These are phyloP conservation scores for Neolentinus lepideus DNA, from an alignment of 1,284 basidiomycete genomes.

Conservation along the genomic window DNA sequence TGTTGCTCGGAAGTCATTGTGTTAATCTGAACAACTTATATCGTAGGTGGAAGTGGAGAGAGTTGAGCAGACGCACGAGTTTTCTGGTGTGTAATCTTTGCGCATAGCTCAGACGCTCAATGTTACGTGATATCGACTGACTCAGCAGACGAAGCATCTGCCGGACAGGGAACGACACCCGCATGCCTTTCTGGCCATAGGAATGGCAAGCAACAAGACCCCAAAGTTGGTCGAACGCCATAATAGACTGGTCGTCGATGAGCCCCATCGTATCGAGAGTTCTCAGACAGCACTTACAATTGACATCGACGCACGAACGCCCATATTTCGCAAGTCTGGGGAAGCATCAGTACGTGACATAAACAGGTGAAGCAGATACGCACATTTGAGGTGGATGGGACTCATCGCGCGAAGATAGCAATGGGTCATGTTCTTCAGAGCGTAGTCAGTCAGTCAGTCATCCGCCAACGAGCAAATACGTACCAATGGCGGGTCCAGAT, in stretches of 20 bases:
- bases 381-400: slow-evolving; percentile 84
- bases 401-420: slow-evolving; percentile 86
- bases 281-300: slow-evolving; percentile 38
- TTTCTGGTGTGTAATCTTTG: slow-evolving; percentile 75
- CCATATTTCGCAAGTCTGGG: slow-evolving; percentile 74
- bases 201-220: slow-evolving; percentile 82
- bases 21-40: slow-evolving; percentile 49
- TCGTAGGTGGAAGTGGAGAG: slow-evolving; percentile 2
- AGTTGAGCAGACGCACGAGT: slow-evolving; percentile 38
- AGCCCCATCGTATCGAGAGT: neutral
- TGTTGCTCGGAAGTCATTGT: slow-evolving; percentile 69
- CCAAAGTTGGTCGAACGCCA: slow-evolving; percentile 82
- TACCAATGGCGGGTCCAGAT: slow-evolving; percentile 68
- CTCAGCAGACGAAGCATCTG: slow-evolving; percentile 79
- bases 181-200: slow-evolving; percentile 74
- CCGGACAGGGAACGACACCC: slow-evolving; percentile 79
- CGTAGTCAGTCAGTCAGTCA: slow-evolving; percentile 3
- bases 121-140: slow-evolving; percentile 79
- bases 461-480: slow-evolving; percentile 10
- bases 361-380: slow-evolving; percentile 14
- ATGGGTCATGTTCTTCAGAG: slow-evolving; percentile 73
- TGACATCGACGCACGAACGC: slow-evolving; percentile 81
- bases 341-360: slow-evolving; percentile 6
- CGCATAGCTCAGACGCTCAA: slow-evolving; percentile 79
- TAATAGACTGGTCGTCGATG: slow-evolving; percentile 55